phyloP scores from a whole-genome alignment of 1,139 yeast species.

The Nakaseomyces kungkrabaensis region DNA sequence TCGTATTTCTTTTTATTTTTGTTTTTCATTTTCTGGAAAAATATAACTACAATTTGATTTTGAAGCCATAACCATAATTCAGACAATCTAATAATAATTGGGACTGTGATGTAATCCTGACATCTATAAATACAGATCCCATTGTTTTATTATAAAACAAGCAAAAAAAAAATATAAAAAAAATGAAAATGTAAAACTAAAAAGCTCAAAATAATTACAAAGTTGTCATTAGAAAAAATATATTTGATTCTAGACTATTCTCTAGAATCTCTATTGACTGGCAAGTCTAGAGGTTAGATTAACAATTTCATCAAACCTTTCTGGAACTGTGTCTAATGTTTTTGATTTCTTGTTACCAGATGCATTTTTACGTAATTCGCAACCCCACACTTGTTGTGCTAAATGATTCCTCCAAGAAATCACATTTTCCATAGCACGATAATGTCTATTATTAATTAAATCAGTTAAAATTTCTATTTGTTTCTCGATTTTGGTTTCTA shows the following conservation, averaged over 20 bases:
- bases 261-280: neutral
- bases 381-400: slow-evolving; percentile 18
- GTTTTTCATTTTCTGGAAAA: too few relatives aligned
- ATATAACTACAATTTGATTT: too few relatives aligned
- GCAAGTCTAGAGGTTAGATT: slow-evolving; percentile 10
- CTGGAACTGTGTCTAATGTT: slow-evolving; percentile 12
- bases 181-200: neutral
- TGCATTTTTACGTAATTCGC: slow-evolving; percentile 21
- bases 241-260: neutral
- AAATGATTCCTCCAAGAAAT: slow-evolving; percentile 23
- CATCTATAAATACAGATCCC: too few relatives aligned
- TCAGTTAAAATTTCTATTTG: slow-evolving; percentile 22
- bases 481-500: slow-evolving; percentile 15
- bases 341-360: slow-evolving; percentile 14
- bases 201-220: neutral
- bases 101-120: too few relatives aligned
- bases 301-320: slow-evolving; percentile 14
- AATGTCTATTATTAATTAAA: slow-evolving; percentile 18
- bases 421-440: slow-evolving; percentile 16
- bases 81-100: too few relatives aligned
- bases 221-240: neutral
- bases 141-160: too few relatives aligned
- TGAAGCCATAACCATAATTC: too few relatives aligned
- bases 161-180: too few relatives aligned
- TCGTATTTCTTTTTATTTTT: too few relatives aligned